Evolutionary conservation across 2,329 filamentous ascomycete genomes (phyloP).

Genomic region (Venturiaceae sp.): DNA sequence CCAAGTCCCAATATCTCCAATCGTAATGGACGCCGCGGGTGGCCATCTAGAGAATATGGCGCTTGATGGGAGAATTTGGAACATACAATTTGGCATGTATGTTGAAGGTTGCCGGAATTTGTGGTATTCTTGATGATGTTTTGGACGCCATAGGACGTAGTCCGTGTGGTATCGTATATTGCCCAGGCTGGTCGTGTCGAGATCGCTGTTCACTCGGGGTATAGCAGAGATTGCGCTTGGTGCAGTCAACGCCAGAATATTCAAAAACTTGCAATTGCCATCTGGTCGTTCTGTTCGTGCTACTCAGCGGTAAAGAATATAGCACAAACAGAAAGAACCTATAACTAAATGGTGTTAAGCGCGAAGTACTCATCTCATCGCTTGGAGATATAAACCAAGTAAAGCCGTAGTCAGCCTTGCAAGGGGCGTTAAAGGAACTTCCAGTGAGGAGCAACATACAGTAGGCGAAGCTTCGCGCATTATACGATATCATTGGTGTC

Average conservation of each 20-base stretch:
- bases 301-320: too few species aligned
- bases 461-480: too few species aligned
- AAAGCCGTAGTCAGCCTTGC: too few species aligned
- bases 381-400: too few species aligned
- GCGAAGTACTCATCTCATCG: too few species aligned
- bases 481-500: too few species aligned
- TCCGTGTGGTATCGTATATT: constrained; percentile 8
- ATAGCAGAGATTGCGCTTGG: constrained; percentile 10
- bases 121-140: constrained; percentile 10
- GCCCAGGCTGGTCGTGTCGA: constrained; percentile 12
- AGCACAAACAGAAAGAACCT: too few species aligned
- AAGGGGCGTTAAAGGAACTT: too few species aligned
- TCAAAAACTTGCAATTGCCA: constrained; percentile 8
- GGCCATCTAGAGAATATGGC: constrained; percentile 24
- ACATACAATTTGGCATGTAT: constrained; percentile 11
- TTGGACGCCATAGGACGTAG: not conserved
- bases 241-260: constrained; percentile 9
- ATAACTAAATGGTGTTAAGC: too few species aligned
- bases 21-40: constrained; percentile 29
- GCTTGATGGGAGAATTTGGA: not conserved
- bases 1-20: constrained; percentile 26
- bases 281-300: too few species aligned
- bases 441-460: too few species aligned
- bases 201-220: constrained; percentile 10
- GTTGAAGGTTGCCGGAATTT: constrained; percentile 10